Evolutionary conservation across 495 filamentous ascomycete genomes (phyloP), one percentile per base, ranked within the genome.

Genomic region (Hyaloscypha finlandica): DNA sequence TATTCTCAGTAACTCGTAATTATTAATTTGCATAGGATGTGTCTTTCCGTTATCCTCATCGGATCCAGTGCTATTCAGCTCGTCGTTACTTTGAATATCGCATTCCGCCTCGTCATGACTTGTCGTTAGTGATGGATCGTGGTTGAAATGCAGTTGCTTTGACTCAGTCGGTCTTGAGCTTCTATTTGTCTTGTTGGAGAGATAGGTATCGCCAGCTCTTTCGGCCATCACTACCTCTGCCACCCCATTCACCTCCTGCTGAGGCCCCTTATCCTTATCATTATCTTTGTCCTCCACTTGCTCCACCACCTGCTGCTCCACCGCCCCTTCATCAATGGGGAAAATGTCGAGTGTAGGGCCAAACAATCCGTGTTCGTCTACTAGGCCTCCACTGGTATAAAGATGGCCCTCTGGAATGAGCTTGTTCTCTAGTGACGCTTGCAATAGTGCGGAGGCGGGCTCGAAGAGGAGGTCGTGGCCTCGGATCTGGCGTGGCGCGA

Each of bases 331-430:
- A 22, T 65, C 58, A 42, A 57, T 42, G 53, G 20, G 20, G 8
- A 63, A 58, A 4, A 48, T 11, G 32, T 68, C 51, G 31, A 48
- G 48, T 52, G 54, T 31, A 68, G 51, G 53, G 66, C 53, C n/a
- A 31, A 63, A 6, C 25, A 39, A 37, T 35, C 51, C 62, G 35
- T 65, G 29, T 20, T 64, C 61, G 67, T 60, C 67, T 59, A 29
- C 61, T 60, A 16, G 12, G 54, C 56, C 56, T 65, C 56, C 37
- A 64, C 19, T 35, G 11, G 53, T 60, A 68, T 20, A 29, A 60
- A 65, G 54, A 59, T 60, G 39, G 30, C 25, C 25, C 25, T 25
- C 25, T 25, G 25, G 25, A 25, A 25, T 25, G 25, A 25, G 25
- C 25, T 25, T 25, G 25, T 25, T 25, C 25, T 25, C 25, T 25